Conservation (phyloP, 139 green algal species). For the Picocystis salinarum region DNA sequence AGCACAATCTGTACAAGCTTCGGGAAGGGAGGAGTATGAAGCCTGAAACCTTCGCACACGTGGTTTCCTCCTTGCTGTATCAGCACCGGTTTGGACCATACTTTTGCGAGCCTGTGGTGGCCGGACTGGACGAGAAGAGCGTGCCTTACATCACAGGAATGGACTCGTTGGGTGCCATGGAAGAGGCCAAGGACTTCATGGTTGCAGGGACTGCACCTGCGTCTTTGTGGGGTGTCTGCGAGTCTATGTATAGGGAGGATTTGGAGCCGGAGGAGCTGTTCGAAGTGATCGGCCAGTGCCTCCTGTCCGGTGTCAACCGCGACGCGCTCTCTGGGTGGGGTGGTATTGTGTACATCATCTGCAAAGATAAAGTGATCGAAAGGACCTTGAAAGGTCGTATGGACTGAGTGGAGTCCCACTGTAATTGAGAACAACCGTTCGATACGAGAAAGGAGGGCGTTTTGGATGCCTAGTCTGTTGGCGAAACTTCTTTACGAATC, state of each 20-base stretch:
- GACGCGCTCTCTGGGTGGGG: constrained; percentile 94
- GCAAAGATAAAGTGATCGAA: constrained; percentile 53
- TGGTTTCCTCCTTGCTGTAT: constrained; percentile 86
- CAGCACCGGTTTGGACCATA: constrained; percentile 92
- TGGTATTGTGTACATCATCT: constrained; percentile 78
- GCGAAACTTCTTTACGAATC: too few relatives aligned
- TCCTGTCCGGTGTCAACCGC: constrained; percentile 72
- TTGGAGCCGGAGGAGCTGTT: constrained; percentile 93
- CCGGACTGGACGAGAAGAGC: constrained; percentile 69
- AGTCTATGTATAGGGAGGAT: constrained; percentile 75
- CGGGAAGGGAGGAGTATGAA: constrained; percentile 90
- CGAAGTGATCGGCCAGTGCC: constrained; percentile 74
- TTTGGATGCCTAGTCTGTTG: too few relatives aligned
- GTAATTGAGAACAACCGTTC: too few relatives aligned
- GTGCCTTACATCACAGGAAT: constrained; percentile 85
- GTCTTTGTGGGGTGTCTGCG: constrained; percentile 88
- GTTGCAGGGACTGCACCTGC: constrained; percentile 70
- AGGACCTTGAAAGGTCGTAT: constrained; percentile 72
- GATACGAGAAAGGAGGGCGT: too few relatives aligned
- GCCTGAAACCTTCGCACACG: constrained; percentile 70
- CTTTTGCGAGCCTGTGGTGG: constrained; percentile 83
- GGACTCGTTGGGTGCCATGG: constrained; percentile 85
- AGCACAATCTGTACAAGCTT: constrained; percentile 95
- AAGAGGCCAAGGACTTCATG: constrained; percentile 92
- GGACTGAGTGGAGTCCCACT: too few relatives aligned